phyloP scores from a whole-genome alignment of 495 filamentous ascomycete species.

The Oleoguttula mirabilis region DNA sequence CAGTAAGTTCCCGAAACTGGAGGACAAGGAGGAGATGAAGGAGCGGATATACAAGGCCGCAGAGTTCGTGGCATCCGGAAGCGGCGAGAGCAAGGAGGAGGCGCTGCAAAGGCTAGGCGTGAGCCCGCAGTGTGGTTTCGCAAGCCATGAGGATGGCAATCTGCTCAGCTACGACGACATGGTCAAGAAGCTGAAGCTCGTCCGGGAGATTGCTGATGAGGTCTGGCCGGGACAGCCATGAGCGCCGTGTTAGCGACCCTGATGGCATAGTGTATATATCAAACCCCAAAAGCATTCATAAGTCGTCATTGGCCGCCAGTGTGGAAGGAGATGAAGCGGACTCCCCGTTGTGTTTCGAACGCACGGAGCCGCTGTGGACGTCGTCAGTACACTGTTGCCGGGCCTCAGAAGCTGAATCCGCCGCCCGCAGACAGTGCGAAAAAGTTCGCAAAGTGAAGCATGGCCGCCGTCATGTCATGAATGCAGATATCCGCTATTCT shows the following conservation, averaged over 20 bases:
- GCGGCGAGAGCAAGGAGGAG: constrained; percentile 31
- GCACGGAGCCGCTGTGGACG: no score
- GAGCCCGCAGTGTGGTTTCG: constrained; percentile 59
- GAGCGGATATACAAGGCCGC: constrained; percentile 47
- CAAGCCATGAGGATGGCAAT: constrained; percentile 52
- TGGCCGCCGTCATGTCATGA: no score
- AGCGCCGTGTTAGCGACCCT: constrained; percentile 2
- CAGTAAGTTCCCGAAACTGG: constrained; percentile 50
- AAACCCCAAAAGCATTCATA: no score
- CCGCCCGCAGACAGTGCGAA: no score
- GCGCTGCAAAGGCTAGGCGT: constrained; percentile 49
- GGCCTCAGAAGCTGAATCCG: no score
- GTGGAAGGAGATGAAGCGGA: no score
- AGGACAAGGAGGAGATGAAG: constrained; percentile 50
- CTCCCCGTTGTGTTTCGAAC: no score
- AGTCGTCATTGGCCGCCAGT: no score
- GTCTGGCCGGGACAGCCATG: constrained; percentile 36
- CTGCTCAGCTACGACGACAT: constrained; percentile 48
- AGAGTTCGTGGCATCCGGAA: constrained; percentile 44
- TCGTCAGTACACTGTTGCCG: no score
- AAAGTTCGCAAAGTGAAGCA: no score
- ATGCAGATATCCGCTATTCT: no score
- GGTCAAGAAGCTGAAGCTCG: constrained; percentile 39
- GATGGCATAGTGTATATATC: no score
- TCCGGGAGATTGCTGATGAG: constrained; percentile 39